These are phyloP conservation scores for Posidonia oceanica DNA, from an alignment of 116 monocot species.

Conservation along the genomic window DNA sequence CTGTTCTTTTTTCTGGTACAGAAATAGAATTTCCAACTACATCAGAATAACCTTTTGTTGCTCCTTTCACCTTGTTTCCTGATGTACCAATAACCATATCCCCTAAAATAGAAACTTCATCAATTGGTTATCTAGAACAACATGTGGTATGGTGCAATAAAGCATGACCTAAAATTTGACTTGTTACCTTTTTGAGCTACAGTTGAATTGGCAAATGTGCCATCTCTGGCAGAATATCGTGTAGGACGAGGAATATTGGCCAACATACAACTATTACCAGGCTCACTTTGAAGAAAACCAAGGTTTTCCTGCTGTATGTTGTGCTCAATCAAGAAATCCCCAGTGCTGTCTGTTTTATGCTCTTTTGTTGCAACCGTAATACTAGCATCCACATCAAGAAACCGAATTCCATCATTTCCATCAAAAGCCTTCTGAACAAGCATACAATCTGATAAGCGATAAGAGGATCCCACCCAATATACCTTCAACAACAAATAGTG, in stretches of 20 bases:
- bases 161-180: too few relatives aligned
- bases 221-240: neutral
- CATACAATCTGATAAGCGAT: constrained; percentile 1
- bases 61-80: too few relatives aligned
- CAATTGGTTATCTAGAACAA: too few relatives aligned
- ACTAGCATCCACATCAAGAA: neutral
- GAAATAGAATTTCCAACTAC: neutral
- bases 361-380: neutral
- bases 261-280: neutral
- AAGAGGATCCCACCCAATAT: neutral
- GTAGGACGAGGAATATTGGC: neutral
- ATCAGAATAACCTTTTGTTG: neutral
- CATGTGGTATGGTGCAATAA: too few relatives aligned
- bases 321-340: neutral
- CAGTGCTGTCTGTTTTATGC: neutral
- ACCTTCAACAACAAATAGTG: constrained; percentile 1
- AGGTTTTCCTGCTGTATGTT: neutral
- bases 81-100: neutral
- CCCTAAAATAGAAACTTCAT: neutral
- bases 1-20: neutral
- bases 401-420: neutral
- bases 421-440: constrained; percentile 7
- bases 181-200: neutral
- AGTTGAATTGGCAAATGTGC: neutral
- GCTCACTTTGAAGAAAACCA: neutral